Percentiles rank a stretch among this genome's conserved stretches.
Conservation (phyloP, 2,329 filamentous ascomycete species). For the Penicillium sp. region DNA sequence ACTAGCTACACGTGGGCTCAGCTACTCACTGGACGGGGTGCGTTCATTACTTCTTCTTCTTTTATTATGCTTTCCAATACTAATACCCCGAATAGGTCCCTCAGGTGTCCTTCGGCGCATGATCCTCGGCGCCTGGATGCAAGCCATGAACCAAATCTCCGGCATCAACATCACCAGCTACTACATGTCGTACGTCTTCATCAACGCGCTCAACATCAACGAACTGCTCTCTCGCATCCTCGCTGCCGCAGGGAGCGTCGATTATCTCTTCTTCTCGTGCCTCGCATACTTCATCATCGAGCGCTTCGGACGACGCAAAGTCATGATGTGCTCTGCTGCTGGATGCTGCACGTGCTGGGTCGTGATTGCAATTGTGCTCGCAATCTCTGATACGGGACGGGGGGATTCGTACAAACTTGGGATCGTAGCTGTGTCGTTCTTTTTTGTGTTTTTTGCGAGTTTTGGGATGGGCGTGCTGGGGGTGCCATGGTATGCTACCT, state of each 20-base stretch:
- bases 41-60: background rate
- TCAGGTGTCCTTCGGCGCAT: slow-evolving; percentile 41
- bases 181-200: slow-evolving; percentile 41
- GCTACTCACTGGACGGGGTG: slow-evolving; percentile 37
- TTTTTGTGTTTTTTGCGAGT: slow-evolving; percentile 42
- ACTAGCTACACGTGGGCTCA: slow-evolving; percentile 45
- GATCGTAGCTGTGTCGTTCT: slow-evolving; percentile 42
- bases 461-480: slow-evolving; percentile 41
- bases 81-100: slow-evolving; percentile 20
- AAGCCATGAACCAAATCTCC: slow-evolving; percentile 34
- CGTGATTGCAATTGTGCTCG: slow-evolving; percentile 45
- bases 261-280: slow-evolving; percentile 44
- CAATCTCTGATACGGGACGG: slow-evolving; percentile 20
- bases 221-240: slow-evolving; percentile 39
- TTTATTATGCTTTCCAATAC: background rate
- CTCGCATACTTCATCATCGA: slow-evolving; percentile 47
- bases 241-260: slow-evolving; percentile 44
- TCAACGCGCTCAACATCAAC: slow-evolving; percentile 38
- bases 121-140: slow-evolving; percentile 43
- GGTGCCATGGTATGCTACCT: slow-evolving; percentile 31
- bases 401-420: slow-evolving; percentile 40
- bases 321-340: slow-evolving; percentile 48
- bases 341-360: slow-evolving; percentile 50
- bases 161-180: slow-evolving; percentile 38
- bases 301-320: slow-evolving; percentile 44